Evolutionary conservation across 306 rosid species (phyloP), one percentile per base, ranked within the genome.

Genomic region (Dalbergia oliveri): DNA sequence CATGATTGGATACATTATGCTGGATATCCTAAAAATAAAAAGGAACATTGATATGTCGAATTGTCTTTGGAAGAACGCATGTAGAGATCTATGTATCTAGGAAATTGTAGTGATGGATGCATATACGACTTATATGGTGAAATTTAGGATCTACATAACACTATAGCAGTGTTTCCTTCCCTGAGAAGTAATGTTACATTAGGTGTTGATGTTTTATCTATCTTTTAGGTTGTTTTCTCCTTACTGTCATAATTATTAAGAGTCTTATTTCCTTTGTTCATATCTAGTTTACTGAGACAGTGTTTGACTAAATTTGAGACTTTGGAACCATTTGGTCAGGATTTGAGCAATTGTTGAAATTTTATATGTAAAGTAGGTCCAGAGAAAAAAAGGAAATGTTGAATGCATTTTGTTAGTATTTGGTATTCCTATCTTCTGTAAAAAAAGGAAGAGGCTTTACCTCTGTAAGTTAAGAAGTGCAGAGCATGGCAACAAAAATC

Each of bases 301-400:
- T 68, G 72, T 67, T 41, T 1, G 59, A 57, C 53, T 15, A 23
- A 35, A 56, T 79, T 19, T 21, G 72, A 50, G 49, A 53, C 37
- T 37, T 33, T n/a, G 43, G 63, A 79, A 79, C 80, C 69, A 15
- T 61, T 79, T 73, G 53, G 37, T 53, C 64, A 68, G 13, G 56
- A 69, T 41, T 31, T 8, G 45, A 11, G 67, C 8, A 19, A 57
- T 15, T 60, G 16, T 45, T 73, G 69, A 47, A 67, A 53, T 67
- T 79, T 78, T 68, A 73, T 68, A 39, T 11, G 66, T 43, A 9
- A 18, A 68, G 35, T 47, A 80, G 51, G 45, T 45, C 54, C 43
- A 18, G 19, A 39, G 72, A 37, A 62, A 68, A 18, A 26, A 26
- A 26, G n/a, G 76, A 31, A 66, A 31, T 19, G 16, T 23, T 68